phyloP scores from a whole-genome alignment of 176 grass and related monocot genomes.

The Puya raimondii region DNA sequence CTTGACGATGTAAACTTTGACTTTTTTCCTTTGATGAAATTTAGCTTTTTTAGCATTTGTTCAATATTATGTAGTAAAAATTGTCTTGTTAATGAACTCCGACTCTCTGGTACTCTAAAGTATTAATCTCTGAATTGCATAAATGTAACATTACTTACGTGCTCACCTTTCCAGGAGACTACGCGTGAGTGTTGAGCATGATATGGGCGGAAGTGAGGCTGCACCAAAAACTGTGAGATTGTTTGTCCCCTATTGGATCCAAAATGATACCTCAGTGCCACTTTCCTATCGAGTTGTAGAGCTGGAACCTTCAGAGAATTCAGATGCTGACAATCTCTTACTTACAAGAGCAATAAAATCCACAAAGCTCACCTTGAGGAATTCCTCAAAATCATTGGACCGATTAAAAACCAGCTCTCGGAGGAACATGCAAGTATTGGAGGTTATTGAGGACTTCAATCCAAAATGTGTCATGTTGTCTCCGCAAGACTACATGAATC shows the following conservation, averaged over 20 bases:
- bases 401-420: slow-evolving; percentile 44
- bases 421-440: slow-evolving; percentile 64
- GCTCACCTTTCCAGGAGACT: slow-evolving; percentile 41
- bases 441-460: slow-evolving; percentile 70
- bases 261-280: slow-evolving; percentile 66
- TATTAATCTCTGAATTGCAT: no score
- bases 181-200: slow-evolving; percentile 89
- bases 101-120: no score
- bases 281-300: slow-evolving; percentile 81
- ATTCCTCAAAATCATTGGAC: slow-evolving; percentile 79
- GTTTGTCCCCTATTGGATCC: slow-evolving; percentile 98
- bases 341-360: slow-evolving; percentile 62
- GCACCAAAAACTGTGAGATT: slow-evolving; percentile 82
- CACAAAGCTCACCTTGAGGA: slow-evolving; percentile 74
- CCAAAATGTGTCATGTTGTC: slow-evolving; percentile 80
- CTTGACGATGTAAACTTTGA: no score
- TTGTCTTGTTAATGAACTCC: no score
- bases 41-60: no score
- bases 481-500: slow-evolving; percentile 79
- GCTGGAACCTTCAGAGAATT: slow-evolving; percentile 55
- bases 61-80: no score
- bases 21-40: no score
- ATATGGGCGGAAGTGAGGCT: slow-evolving; percentile 72
- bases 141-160: no score
- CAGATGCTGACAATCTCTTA: slow-evolving; percentile 49